Conservation (phyloP, 768 basidiomycete species). For the Auricularia heimuer region DNA sequence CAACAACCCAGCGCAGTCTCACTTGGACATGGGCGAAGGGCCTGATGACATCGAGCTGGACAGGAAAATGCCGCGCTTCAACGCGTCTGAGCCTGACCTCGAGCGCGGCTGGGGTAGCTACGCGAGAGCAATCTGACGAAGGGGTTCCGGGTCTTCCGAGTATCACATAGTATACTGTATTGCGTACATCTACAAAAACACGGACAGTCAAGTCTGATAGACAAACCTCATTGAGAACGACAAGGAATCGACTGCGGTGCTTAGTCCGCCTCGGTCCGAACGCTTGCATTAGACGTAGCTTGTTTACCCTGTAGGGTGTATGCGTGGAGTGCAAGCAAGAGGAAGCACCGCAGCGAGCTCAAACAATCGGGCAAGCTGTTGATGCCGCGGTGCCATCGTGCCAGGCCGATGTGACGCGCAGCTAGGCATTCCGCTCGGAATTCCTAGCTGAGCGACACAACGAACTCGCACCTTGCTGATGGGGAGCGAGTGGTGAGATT, state of each 20-base stretch:
- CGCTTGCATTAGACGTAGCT: too few relatives aligned
- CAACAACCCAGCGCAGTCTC: neutral
- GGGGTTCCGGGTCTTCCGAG: too few relatives aligned
- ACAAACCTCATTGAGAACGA: too few relatives aligned
- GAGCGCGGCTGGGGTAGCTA: neutral
- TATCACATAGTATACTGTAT: neutral
- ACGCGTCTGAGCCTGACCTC: neutral
- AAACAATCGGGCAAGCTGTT: neutral
- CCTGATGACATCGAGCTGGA: neutral
- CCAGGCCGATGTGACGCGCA: neutral
- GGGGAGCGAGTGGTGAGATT: neutral
- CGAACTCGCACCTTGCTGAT: neutral
- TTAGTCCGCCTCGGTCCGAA: too few relatives aligned
- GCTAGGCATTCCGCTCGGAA: neutral
- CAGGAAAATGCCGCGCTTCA: neutral
- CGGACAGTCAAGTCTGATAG: too few relatives aligned
- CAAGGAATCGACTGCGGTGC: too few relatives aligned
- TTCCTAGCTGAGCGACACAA: neutral
- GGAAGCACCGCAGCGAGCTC: neutral
- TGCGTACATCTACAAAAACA: too few relatives aligned
- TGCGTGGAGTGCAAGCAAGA: neutral
- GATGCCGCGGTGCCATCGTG: neutral
- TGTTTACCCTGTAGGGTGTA: too few relatives aligned
- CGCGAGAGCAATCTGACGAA: neutral
- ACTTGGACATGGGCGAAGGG: neutral